Percentiles rank a stretch among this genome's conserved stretches.
Conservation (phyloP, 495 filamentous ascomycete genomes). For the Aspergillus indologenus region DNA sequence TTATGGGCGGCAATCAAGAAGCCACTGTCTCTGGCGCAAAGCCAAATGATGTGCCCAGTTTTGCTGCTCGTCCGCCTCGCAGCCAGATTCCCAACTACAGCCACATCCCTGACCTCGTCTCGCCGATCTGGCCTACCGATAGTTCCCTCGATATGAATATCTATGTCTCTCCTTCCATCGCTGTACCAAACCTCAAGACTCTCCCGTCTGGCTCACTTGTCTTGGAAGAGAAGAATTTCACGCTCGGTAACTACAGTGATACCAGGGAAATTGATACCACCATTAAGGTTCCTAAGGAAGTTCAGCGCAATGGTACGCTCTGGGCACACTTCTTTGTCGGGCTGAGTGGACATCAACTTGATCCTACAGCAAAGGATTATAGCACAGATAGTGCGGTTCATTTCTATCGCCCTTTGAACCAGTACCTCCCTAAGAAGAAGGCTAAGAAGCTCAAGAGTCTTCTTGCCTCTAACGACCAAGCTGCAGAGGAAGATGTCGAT, state of each 20-base stretch:
- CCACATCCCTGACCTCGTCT: conserved; percentile 68
- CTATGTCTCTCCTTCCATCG: conserved; percentile 74
- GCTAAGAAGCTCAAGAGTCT: conserved; percentile 85
- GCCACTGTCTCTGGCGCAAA: conserved; percentile 40
- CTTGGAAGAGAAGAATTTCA: conserved; percentile 75
- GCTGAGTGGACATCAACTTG: conserved; percentile 67
- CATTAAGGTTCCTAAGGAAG: conserved; percentile 71
- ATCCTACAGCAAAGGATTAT: conserved; percentile 68
- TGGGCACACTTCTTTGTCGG: conserved; percentile 92
- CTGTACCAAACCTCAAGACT: conserved; percentile 61
- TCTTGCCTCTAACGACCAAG: conserved; percentile 57
- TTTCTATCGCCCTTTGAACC: conserved; percentile 79
- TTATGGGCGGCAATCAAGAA: conserved; percentile 52
- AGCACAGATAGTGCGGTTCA: conserved; percentile 73
- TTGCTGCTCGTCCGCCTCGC: conserved; percentile 56
- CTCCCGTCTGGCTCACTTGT: conserved; percentile 58
- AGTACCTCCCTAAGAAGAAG: conserved; percentile 91
- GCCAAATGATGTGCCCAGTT: conserved; percentile 59
- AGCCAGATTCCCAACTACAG: conserved; percentile 66
- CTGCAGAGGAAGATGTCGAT: conserved; percentile 48
- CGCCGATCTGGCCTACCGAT: conserved; percentile 83
- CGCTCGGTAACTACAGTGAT: conserved; percentile 77
- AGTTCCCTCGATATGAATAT: conserved; percentile 78
- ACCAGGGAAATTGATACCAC: conserved; percentile 71
- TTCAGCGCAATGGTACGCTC: conserved; percentile 89